Base-by-base conservation (phyloP, 2,329 filamentous ascomycete species). In the Verticillium dahliae region DNA sequence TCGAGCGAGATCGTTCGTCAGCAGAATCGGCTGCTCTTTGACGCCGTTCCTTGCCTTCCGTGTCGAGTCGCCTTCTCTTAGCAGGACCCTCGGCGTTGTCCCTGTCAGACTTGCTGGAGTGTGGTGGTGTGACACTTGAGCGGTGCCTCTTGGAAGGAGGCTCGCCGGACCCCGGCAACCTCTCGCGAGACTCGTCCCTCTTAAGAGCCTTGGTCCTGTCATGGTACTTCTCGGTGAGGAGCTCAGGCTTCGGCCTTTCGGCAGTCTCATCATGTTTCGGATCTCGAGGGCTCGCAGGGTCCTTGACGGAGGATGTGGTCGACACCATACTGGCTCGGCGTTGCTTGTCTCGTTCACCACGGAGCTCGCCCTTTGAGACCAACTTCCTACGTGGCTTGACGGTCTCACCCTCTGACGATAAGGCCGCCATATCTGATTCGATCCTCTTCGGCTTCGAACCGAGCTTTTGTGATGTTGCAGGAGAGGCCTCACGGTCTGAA, bases 371-470 rank as follows among this genome's bases (percentile, higher is more conserved):
- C 39, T 86, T 86, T 1, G 86, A 88, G 22, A 89, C 79, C 11
- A 89, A 78, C 68, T 88, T 89, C 45, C 85, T 78, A 31, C 86
- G 76, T 1, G 85, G 85, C 68, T 88, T 89, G 27, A 78, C 71
- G 9, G 81, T 72, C 69, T 86, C 85, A 1, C 80, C 85, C 68
- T 83, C 83, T 38, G 84, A 86, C 0, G 82, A 85, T 6, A 78
- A 74, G 2, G 74, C 78, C 14, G 80, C 77, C 31, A 77, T 64
- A 57, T 88, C 86, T 0, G 82, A 78, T 59, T 88, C 85, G 1
- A 77, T 71, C 56, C 81, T 80, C 65, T 81, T 85, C 5, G 78
- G 68, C 68, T 84, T 87, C 52, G 72, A 65, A 13, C 76, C 68
- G 11, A 78, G 75, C 64, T 84, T 87, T 37, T 76, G 75, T 2